Evolutionary conservation across 2,329 filamentous ascomycete genomes (phyloP).

Genomic region (Pyrenophora teres): DNA sequence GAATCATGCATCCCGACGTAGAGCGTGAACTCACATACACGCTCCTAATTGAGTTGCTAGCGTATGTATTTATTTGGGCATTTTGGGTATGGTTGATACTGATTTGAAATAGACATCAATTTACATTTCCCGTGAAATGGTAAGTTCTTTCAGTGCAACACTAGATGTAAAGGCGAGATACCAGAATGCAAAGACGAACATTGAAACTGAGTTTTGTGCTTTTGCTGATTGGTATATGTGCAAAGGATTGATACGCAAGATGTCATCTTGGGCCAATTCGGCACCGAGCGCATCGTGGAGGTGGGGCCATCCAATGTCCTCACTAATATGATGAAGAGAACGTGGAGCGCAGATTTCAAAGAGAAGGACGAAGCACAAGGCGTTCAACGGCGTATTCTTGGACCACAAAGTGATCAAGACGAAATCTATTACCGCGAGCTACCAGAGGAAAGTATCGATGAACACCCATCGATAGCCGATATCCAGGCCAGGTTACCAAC

Average conservation of each 20-base stretch:
- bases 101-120: constrained; percentile 70
- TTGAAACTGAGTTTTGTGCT: no score
- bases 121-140: constrained; percentile 93
- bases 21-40: constrained; percentile 99
- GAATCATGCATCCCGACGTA: constrained; percentile 91
- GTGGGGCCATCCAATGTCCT: constrained; percentile 96
- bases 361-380: constrained; percentile 97
- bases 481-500: no score
- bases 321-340: constrained; percentile 96
- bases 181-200: no score
- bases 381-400: constrained; percentile 94
- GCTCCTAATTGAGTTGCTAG: constrained; percentile 95
- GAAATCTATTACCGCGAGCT: no score
- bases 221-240: no score
- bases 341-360: constrained; percentile 95
- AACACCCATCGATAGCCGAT: no score
- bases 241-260: constrained; percentile 96
- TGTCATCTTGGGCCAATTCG: constrained; percentile 96
- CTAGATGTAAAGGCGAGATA: no score
- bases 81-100: no score
- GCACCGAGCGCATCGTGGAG: constrained; percentile 95
- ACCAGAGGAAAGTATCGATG: no score
- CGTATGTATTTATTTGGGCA: constrained; percentile 40
- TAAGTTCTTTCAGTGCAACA: no score
- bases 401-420: constrained; percentile 77